Percentiles rank a stretch among this genome's conserved stretches.
Conservation (phyloP, 495 filamentous ascomycete species). For the Aspergillus steynii region DNA sequence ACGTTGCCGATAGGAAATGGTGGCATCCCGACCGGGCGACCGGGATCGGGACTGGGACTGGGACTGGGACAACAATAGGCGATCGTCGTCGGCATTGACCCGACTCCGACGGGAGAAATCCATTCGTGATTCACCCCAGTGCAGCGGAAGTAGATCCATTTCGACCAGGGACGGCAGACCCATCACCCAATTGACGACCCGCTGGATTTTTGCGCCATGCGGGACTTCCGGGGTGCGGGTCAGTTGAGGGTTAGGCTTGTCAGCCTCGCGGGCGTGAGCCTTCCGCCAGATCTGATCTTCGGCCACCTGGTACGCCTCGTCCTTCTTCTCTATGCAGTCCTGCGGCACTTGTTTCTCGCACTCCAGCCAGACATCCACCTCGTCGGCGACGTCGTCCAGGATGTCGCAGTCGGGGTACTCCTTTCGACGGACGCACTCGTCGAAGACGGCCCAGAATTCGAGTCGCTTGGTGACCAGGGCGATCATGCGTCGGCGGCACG, state of each 20-base stretch:
- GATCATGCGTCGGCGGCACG: constrained; percentile 25
- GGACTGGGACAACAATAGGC: constrained; percentile 3
- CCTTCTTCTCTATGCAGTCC: constrained; percentile 9
- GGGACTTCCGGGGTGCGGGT: constrained; percentile 4
- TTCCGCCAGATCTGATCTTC: neutral
- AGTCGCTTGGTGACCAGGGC: constrained; percentile 16
- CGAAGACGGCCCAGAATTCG: constrained; percentile 10
- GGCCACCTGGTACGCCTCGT: constrained; percentile 9
- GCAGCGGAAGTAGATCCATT: constrained; percentile 13
- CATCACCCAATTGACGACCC: constrained; percentile 24
- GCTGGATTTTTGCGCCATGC: constrained; percentile 15
- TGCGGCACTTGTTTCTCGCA: constrained; percentile 1
- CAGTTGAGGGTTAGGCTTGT: neutral
- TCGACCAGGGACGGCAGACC: constrained; percentile 22
- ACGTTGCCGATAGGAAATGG: neutral
- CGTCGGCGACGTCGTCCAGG: constrained; percentile 2
- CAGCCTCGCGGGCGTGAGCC: too few relatives aligned
- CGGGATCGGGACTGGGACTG: constrained; percentile 5
- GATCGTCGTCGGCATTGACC: neutral
- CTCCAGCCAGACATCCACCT: constrained; percentile 17
- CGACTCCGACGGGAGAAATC: neutral
- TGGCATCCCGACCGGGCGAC: neutral
- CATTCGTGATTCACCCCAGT: constrained; percentile 9
- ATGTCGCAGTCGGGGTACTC: constrained; percentile 10
- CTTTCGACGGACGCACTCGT: neutral